Evolutionary conservation across 1,284 basidiomycete genomes (phyloP).

Genomic region (Moniliophthora roreri): DNA sequence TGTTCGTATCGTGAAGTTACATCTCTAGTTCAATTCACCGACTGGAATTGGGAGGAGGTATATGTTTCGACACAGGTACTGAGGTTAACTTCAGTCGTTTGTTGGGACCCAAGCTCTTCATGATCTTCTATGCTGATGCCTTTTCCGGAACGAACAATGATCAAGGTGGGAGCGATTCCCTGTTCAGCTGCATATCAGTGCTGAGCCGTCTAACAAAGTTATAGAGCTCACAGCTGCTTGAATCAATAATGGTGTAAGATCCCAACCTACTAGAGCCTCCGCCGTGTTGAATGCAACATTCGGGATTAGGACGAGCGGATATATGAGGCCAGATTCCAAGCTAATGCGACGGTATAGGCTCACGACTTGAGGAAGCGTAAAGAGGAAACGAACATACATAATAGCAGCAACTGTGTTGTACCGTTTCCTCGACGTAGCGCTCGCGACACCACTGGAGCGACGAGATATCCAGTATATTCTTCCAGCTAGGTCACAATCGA

Average conservation of each 20-base stretch:
- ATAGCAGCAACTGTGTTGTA: background rate
- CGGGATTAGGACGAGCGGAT: background rate
- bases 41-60: no score
- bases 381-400: background rate
- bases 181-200: background rate
- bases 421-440: background rate
- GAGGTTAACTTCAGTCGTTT: no score
- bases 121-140: background rate
- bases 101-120: no score
- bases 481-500: no score
- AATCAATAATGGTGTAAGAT: background rate
- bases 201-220: background rate
- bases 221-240: background rate
- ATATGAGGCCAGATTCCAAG: background rate
- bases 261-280: background rate
- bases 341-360: background rate
- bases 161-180: background rate
- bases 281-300: background rate
- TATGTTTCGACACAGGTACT: no score
- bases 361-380: no score
- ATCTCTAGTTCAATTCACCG: no score
- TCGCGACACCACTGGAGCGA: background rate
- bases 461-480: constrained; percentile 1
- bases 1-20: no score
- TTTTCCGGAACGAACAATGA: background rate